These are phyloP conservation scores for Suhomyces tanzawaensis DNA, from an alignment of 805 yeast species.

Conservation along the genomic window DNA sequence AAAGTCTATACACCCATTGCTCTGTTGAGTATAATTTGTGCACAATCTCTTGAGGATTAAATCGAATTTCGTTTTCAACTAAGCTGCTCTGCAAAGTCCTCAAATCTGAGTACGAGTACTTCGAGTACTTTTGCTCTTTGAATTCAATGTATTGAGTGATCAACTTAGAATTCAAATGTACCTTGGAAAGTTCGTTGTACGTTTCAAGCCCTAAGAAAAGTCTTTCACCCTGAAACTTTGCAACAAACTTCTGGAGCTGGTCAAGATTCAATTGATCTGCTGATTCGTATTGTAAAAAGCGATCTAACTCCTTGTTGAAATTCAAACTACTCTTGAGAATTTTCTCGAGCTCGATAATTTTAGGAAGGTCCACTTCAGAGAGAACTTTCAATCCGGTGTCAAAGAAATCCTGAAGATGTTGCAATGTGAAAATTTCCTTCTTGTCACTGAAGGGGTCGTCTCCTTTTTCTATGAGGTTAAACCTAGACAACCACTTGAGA, in stretches of 20 bases:
- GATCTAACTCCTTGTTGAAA: constrained; percentile 18
- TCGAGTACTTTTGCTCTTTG: background rate
- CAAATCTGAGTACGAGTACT: constrained; percentile 20
- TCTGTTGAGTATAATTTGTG: constrained; percentile 18
- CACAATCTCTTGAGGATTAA: constrained; percentile 14
- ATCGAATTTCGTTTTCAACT: constrained; percentile 19
- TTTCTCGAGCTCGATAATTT: constrained; percentile 33
- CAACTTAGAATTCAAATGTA: constrained; percentile 20
- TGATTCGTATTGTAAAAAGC: constrained; percentile 17
- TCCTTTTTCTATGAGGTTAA: constrained; percentile 33
- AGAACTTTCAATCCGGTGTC: constrained; percentile 27
- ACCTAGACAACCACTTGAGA: constrained; percentile 32
- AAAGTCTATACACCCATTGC: constrained; percentile 20
- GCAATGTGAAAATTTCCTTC: constrained; percentile 33
- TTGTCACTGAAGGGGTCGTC: constrained; percentile 39
- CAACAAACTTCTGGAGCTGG: constrained; percentile 25
- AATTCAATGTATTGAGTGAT: constrained; percentile 15
- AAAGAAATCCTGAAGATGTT: constrained; percentile 27
- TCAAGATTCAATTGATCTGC: constrained; percentile 22
- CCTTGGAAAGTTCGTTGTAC: constrained; percentile 27
- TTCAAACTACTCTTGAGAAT: constrained; percentile 24
- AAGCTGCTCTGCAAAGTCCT: constrained; percentile 22
- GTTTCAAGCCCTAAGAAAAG: constrained; percentile 21
- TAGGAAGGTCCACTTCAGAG: constrained; percentile 17
- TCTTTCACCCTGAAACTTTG: constrained; percentile 20